These are phyloP conservation scores for Acorus gramineus DNA, from an alignment of 106 monocot genomes.

Conservation along the genomic window DNA sequence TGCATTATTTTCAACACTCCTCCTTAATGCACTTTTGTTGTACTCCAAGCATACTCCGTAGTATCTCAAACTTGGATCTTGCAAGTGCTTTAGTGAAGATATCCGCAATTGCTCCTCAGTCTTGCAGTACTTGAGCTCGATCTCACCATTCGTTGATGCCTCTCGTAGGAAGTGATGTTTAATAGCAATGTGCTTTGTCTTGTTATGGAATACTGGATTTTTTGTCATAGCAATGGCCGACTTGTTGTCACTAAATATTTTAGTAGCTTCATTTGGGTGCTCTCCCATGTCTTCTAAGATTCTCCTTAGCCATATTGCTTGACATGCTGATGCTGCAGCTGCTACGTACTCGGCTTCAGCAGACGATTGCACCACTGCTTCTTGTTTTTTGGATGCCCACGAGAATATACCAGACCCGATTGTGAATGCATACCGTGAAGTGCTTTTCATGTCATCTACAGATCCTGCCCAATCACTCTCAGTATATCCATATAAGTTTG, in stretches of 20 bases:
- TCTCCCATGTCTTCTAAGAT: neutral
- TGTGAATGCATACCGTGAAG: slow-evolving; percentile 9
- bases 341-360: slow-evolving; percentile 8
- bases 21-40: no score
- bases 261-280: neutral
- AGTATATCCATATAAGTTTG: no score
- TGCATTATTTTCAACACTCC: no score
- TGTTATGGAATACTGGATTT: neutral
- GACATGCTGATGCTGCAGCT: slow-evolving; percentile 2
- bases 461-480: neutral
- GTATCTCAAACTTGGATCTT: no score
- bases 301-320: slow-evolving; percentile 1
- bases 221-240: neutral
- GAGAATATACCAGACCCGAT: slow-evolving; percentile 6
- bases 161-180: neutral
- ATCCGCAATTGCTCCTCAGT: neutral
- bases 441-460: slow-evolving; percentile 4
- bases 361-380: neutral
- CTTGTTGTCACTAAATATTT: neutral
- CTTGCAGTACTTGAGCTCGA: neutral
- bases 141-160: neutral
- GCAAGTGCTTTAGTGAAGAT: no score
- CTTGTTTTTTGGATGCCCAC: neutral
- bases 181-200: neutral
- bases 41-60: no score